Evolutionary conservation across 345 rosid genomes (phyloP).

Genomic region (Lepidium aucheri): DNA sequence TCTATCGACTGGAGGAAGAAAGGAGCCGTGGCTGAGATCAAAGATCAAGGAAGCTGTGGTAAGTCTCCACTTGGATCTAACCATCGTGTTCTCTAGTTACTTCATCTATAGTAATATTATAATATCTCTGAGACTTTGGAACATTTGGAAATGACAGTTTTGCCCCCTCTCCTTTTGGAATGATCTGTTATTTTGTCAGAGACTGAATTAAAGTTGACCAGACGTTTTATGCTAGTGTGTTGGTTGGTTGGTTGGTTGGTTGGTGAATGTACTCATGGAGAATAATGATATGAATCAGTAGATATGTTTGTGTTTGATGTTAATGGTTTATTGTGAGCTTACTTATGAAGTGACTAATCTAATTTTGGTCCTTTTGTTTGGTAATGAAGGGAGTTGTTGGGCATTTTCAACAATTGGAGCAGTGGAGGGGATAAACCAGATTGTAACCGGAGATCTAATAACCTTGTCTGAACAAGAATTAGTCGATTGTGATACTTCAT

Average conservation of each 20-base stretch:
- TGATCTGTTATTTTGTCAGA: not conserved
- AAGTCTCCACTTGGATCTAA: slow-evolving; percentile 18
- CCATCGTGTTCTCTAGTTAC: not conserved
- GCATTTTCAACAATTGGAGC: slow-evolving; percentile 81
- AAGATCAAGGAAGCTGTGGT: slow-evolving; percentile 87
- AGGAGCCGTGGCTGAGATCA: slow-evolving; percentile 71
- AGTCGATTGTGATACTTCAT: slow-evolving; percentile 57
- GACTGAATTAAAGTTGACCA: too few species aligned
- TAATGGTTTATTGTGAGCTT: not conserved
- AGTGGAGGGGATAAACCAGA: slow-evolving; percentile 77
- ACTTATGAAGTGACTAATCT: not conserved
- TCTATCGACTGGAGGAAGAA: slow-evolving; percentile 70
- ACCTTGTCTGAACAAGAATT: slow-evolving; percentile 73
- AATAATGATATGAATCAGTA: not conserved
- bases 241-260: not conserved
- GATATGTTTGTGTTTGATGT: not conserved
- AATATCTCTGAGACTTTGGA: not conserved
- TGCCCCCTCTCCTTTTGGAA: not conserved
- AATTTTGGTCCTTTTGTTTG: not conserved
- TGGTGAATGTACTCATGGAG: not conserved
- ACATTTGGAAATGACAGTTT: not conserved
- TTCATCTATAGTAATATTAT: not conserved
- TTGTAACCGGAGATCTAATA: slow-evolving; percentile 51
- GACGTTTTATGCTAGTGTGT: too few species aligned
- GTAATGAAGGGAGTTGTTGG: slow-evolving; percentile 76